Evolutionary conservation across 257 asterid genomes (phyloP), one percentile per base, ranked within the genome.

Genomic region (Nicotiana otophora): DNA sequence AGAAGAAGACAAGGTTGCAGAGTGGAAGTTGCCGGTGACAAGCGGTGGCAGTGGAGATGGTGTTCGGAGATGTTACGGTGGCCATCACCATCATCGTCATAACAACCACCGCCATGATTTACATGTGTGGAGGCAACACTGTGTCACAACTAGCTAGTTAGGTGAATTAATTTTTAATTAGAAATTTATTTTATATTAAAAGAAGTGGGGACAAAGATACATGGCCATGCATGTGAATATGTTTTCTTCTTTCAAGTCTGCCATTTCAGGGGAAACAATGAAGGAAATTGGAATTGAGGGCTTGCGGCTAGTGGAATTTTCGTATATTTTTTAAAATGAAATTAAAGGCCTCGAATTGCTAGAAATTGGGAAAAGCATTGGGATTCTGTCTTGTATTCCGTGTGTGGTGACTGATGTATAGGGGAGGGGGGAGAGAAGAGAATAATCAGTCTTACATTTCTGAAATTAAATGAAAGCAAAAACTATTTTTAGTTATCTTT

Each of bases 81-180:
- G 30, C 53, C 85, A 65, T 8, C 84, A 64, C 48, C 67, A 48
- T 3, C 81, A 82, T 9, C 33, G 76, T 2, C 81, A 46, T 28
- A 81, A 69, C 81, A 83, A 65, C 39, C 87, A 36, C 39, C 86
- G 36, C 51, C 84, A 63, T 81, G 30, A 68, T 53, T 31, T 82
- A 54, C 81, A 79, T 82, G 82, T 77, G 19, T 84, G 87, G 86
- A 75, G 87, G 75, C 84, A 82, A 81, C 85, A 70, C 3, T 80
- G 84, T 60, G 74, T 87, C 46, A 85, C 82, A 57, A 85, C 75
- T 67, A 42, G 51, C 11, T 7, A 42, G 51, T 39, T 39, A 79
- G 84, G 76, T 85, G 86, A 76, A 61, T n/a, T 60, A 61, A 2
- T 20, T 61, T 30, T 65, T 23, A 23, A 23, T 23, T 23, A 23